Evolutionary conservation across 129 eudicot genomes (phyloP), one percentile per base, ranked within the genome.

Genomic region (Helichrysum umbraculigerum): DNA sequence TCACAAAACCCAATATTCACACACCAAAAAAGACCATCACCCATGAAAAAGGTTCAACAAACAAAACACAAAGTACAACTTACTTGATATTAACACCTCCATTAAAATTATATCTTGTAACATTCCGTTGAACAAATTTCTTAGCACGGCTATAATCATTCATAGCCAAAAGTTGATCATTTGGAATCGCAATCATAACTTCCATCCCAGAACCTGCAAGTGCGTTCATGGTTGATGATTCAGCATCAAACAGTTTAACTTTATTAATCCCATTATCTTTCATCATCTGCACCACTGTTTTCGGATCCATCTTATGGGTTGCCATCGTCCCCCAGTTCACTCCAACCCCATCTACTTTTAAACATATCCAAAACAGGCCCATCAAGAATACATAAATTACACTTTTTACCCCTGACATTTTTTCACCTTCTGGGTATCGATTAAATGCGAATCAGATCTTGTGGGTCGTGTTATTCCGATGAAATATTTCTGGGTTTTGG

Each of bases 291-390:
- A 90, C 98, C 74, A 93, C 98, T 3, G 77, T 74, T 59, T 86
- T 90, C 4, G 98, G 96, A 16, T 90, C 91, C 83, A 93, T 71
- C 64, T 76, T 80, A 83, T 93, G 96, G 17, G 81, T 72, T 15
- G 98, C 98, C 94, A 85, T 87, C 14, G 97, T 93, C 47, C 98
- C 98, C 97, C 97, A 93, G 81, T 93, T 93, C 72, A 93, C 96
- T 20, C 98, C 98, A 12, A 93, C 74, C 30, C 96, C 88, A 52
- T 88, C 96, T 28, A 86, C 72, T 50, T 47, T 20, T 15, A 4
- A 10, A 44, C 29, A 28, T 1, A 57, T 41, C 2, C 62, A 10
- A 57, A 80, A 66, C 75, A 80, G 64, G 63, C 68, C 75, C 69
- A 64, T 59, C 10, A 79, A 54, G 16, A 80, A 56, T 30, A 73